These are phyloP conservation scores for Curvularia verruculosa DNA, from an alignment of 2,329 filamentous ascomycete species.

Conservation along the genomic window DNA sequence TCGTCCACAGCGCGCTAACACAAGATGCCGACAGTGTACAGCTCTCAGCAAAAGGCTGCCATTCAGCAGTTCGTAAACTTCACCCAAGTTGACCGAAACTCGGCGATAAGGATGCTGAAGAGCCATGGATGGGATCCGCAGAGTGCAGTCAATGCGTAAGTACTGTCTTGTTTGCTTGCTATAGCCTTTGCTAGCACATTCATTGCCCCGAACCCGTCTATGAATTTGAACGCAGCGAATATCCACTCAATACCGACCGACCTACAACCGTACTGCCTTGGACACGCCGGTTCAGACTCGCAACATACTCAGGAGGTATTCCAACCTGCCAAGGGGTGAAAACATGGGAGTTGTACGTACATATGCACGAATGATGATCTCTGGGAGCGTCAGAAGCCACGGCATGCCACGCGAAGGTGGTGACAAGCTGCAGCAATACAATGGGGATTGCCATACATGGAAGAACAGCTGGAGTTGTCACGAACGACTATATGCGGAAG, in stretches of 20 bases:
- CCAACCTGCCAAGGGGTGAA: not conserved
- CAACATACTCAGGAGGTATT: not conserved
- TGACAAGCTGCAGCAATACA: not conserved
- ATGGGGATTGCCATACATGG: not conserved
- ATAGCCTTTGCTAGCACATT: not conserved
- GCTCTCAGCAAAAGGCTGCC: slow-evolving; percentile 53
- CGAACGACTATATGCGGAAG: not conserved
- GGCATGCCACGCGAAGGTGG: not conserved
- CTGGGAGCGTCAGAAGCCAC: not conserved
- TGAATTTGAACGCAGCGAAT: not conserved
- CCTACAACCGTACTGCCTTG: not conserved
- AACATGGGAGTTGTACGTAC: not conserved
- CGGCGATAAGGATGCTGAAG: slow-evolving; percentile 54
- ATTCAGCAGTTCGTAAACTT: slow-evolving; percentile 54
- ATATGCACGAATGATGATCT: not conserved
- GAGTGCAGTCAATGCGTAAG: slow-evolving; percentile 56
- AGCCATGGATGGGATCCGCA: slow-evolving; percentile 54
- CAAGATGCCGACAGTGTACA: slow-evolving; percentile 57
- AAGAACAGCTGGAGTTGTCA: not conserved
- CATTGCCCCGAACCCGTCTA: not conserved
- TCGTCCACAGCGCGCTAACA: slow-evolving; percentile 22
- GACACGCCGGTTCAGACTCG: not conserved
- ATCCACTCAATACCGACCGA: slow-evolving; percentile 3
- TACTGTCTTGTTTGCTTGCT: slow-evolving; percentile 24
- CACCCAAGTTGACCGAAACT: slow-evolving; percentile 53